Evolutionary conservation across 805 yeast species (phyloP).

Genomic region (Jamesozyma rosinii): DNA sequence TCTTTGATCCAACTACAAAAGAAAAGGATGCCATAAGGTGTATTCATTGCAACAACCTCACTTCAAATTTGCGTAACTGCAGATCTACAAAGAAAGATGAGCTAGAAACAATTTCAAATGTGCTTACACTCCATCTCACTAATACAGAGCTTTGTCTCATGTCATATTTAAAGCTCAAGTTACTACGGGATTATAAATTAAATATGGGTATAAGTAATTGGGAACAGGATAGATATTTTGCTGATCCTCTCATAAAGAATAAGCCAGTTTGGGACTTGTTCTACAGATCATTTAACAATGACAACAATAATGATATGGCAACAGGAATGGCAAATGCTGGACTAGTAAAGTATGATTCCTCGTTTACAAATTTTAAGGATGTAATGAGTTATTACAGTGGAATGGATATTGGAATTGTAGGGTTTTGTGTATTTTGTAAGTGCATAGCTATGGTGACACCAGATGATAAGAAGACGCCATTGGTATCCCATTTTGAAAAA

Average conservation of each 20-base stretch:
- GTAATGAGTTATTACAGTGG: background rate
- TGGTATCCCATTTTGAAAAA: slow-evolving; percentile 36
- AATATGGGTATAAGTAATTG: slow-evolving; percentile 14
- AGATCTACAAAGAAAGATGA: slow-evolving; percentile 21
- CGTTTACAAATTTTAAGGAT: slow-evolving; percentile 30
- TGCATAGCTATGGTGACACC: slow-evolving; percentile 29
- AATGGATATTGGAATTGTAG: slow-evolving; percentile 23
- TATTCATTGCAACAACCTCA: slow-evolving; percentile 15
- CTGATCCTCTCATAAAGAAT: slow-evolving; percentile 12
- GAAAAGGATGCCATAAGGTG: slow-evolving; percentile 17
- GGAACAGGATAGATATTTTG: slow-evolving; percentile 15
- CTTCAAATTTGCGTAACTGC: slow-evolving; percentile 17
- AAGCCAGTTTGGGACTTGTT: background rate
- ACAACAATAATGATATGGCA: background rate
- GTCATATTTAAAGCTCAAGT: slow-evolving; percentile 11
- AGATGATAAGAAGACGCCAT: slow-evolving; percentile 25
- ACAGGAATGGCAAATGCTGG: slow-evolving; percentile 35
- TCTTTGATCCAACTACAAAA: slow-evolving; percentile 17
- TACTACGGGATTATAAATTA: slow-evolving; percentile 19
- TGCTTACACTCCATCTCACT: slow-evolving; percentile 17
- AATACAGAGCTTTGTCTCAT: slow-evolving; percentile 11
- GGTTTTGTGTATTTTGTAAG: slow-evolving; percentile 51
- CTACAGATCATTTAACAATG: background rate
- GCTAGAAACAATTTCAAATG: slow-evolving; percentile 20
- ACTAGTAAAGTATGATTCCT: slow-evolving; percentile 40